phyloP scores from a whole-genome alignment of 1,284 basidiomycete genomes.

The Fomitopsis schrenkii region DNA sequence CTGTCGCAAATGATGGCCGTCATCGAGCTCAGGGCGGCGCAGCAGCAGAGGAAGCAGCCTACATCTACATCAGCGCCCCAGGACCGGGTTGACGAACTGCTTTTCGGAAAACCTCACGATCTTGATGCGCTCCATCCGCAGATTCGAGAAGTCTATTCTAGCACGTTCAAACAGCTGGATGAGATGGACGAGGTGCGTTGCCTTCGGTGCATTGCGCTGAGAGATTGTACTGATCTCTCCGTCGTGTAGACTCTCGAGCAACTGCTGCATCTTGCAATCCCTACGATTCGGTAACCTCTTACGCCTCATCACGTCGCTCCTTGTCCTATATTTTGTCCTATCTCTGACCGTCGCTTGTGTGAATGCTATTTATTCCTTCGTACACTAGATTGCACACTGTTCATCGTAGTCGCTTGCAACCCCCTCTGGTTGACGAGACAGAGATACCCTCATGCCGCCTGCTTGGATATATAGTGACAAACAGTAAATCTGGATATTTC shows the following conservation, averaged over 20 bases:
- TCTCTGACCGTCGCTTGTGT: neutral
- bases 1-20: constrained; percentile 79
- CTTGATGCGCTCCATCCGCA: constrained; percentile 65
- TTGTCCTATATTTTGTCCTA: neutral
- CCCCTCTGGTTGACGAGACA: neutral
- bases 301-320: neutral
- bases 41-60: constrained; percentile 26
- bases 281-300: neutral
- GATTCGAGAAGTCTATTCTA: constrained; percentile 67
- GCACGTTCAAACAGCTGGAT: constrained; percentile 70
- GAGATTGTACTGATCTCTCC: neutral
- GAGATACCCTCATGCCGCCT: neutral
- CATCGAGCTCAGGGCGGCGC: constrained; percentile 63
- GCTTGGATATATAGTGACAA: neutral
- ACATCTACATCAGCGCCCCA: constrained; percentile 35
- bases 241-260: neutral
- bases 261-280: neutral
- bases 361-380: neutral
- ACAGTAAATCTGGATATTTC: neutral
- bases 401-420: neutral
- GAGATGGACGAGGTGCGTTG: constrained; percentile 70
- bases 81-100: constrained; percentile 64
- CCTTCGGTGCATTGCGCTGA: neutral
- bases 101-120: constrained; percentile 69
- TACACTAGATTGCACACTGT: neutral